phyloP scores from a whole-genome alignment of 1,139 yeast species.

The Meyerozyma athensensis region DNA sequence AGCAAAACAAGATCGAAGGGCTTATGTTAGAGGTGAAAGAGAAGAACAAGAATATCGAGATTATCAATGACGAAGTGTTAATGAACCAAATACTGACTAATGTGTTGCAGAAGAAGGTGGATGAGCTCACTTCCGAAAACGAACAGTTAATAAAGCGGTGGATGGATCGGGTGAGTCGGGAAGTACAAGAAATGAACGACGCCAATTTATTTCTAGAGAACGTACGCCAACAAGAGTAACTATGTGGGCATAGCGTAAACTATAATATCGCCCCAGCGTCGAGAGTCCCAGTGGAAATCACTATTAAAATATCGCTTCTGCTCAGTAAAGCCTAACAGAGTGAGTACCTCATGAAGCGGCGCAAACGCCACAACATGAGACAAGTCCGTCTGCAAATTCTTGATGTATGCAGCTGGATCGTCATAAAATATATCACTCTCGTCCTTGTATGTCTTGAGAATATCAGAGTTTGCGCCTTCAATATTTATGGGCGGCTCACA shows the following conservation, averaged over 20 bases:
- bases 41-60: slow-evolving; percentile 53
- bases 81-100: slow-evolving; percentile 69
- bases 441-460: slow-evolving; percentile 56
- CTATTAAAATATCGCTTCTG: slow-evolving; percentile 66
- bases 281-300: slow-evolving; percentile 78
- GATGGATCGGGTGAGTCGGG: slow-evolving; percentile 53
- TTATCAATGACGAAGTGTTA: slow-evolving; percentile 66
- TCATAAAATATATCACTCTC: slow-evolving; percentile 83
- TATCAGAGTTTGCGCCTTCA: slow-evolving; percentile 16
- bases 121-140: slow-evolving; percentile 43
- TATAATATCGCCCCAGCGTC: slow-evolving; percentile 75
- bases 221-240: background rate
- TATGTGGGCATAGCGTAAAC: slow-evolving; percentile 32
- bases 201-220: slow-evolving; percentile 41
- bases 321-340: slow-evolving; percentile 34
- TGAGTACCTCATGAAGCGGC: slow-evolving; percentile 46
- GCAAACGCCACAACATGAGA: slow-evolving; percentile 68
- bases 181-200: slow-evolving; percentile 58
- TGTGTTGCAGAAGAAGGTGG: slow-evolving; percentile 45
- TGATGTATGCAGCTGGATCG: slow-evolving; percentile 43
- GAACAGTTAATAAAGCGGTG: slow-evolving; percentile 52
- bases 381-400: slow-evolving; percentile 28
- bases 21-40: slow-evolving; percentile 46
- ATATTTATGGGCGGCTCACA: slow-evolving; percentile 85
- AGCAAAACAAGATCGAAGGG: slow-evolving; percentile 28